Base-by-base conservation (phyloP, 2,329 filamentous ascomycete genomes). In the Alternaria brassicicola region DNA sequence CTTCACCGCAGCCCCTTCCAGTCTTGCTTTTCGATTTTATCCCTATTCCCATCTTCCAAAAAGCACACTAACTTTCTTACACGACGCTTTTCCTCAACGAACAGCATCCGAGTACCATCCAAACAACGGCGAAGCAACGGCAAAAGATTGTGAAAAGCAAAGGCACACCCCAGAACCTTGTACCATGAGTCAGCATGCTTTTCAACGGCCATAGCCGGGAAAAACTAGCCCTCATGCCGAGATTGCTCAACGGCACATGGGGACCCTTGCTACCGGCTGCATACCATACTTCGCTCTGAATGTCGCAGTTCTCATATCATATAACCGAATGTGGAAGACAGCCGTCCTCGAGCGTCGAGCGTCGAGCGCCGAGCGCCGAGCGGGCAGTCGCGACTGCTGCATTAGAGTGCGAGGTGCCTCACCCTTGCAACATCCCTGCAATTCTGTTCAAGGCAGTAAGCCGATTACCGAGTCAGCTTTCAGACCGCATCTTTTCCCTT, bases 101-200 rank as follows among this genome's bases (percentile, higher is more conserved):
- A 30, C 35, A 19, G 25, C 48, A 28, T 10, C 17, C 13, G 12
- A 33, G 12, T 10, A 46, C 26, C 26, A 23, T 13, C 43, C 12
- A 46, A 46, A 4, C 31, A 47, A 47, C 43, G 43, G 43, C 43
- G 42, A 46, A 46, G 26, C 26, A 46, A 46, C 42, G 42, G 42
- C 42, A 21, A 46, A 46, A 30, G 28, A 33, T 30, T n/a, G 17
- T 21, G n/a, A 46, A 46, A 46, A 33, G 17, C 15, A 33, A 31
- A 7, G 7, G 21, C 17, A 17, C 17, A 46, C 42, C 31, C 30
- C 26, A 10, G 30, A 48, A 35, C n/a, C 46, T 35, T 49, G 23
- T 17, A 30, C 23, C 8, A 50, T 38, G 47, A 50, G 47, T 39
- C 47, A 39, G 23, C 35, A 50, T 25, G 35, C 35, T 21, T 50